A percentile compares a stretch with the other conserved stretches of the same genome.
phyloP scores from a whole-genome alignment of 1,139 yeast species.

The Protomyces arabidopsidicola region DNA sequence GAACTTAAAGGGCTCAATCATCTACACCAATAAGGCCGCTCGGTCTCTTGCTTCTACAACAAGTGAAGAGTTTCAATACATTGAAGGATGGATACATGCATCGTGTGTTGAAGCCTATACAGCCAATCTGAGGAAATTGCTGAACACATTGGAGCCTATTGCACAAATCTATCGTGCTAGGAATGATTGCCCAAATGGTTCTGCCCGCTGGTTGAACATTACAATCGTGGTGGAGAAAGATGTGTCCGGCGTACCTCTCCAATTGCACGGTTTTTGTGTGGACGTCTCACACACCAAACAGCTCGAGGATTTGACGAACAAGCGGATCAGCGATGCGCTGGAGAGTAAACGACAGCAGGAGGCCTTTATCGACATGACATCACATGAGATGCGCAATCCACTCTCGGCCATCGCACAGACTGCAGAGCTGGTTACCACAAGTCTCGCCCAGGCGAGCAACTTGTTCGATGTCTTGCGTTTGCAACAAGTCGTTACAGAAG shows the following conservation, averaged over 20 bases:
- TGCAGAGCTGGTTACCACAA: constrained; percentile 23
- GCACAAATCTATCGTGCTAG: neutral
- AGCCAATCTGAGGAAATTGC: neutral
- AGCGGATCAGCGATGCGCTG: constrained; percentile 33
- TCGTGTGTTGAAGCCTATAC: neutral
- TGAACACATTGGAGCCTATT: neutral
- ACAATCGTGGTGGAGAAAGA: constrained; percentile 24
- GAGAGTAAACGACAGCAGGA: constrained; percentile 33
- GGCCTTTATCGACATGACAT: constrained; percentile 33
- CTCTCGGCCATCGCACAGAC: constrained; percentile 30
- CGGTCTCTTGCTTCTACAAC: constrained; percentile 20
- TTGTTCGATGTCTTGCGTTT: neutral
- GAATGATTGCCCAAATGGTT: neutral
- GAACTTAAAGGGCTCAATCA: constrained; percentile 30
- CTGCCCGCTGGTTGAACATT: neutral
- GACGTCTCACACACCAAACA: constrained; percentile 32
- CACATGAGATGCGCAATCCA: constrained; percentile 34
- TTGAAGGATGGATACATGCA: neutral
- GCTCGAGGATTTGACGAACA: constrained; percentile 31
- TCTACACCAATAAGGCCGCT: constrained; percentile 31
- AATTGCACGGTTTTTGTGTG: constrained; percentile 31
- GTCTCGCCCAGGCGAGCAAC: neutral
- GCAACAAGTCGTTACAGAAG: neutral
- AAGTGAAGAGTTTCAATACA: neutral
- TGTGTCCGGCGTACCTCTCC: constrained; percentile 26